phyloP scores from a whole-genome alignment of 139 green algal species.

The Coelastrella sp. region DNA sequence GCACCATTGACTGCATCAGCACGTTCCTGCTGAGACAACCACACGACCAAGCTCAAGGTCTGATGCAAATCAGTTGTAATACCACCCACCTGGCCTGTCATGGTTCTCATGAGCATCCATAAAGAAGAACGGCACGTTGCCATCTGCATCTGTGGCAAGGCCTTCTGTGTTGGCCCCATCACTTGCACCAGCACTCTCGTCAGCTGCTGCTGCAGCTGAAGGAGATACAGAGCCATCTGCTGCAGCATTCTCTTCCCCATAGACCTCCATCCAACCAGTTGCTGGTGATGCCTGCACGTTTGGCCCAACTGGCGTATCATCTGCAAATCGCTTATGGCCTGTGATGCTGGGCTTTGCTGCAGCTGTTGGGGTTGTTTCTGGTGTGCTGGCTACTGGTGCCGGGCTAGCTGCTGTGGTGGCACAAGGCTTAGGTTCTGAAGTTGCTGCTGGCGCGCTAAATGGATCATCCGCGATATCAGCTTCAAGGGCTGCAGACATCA shows the following conservation, averaged over 20 bases:
- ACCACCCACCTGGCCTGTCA: slow-evolving; percentile 61
- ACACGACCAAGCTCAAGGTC: no score
- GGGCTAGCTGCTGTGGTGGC: neutral
- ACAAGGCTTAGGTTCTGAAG: neutral
- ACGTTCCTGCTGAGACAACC: no score
- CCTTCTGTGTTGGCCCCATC: slow-evolving; percentile 1
- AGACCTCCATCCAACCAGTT: slow-evolving; percentile 75
- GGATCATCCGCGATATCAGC: slow-evolving; percentile 8
- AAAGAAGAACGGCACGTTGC: slow-evolving; percentile 90
- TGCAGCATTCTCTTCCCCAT: slow-evolving; percentile 25
- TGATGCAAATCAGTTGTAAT: neutral
- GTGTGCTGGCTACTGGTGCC: neutral
- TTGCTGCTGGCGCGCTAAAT: neutral
- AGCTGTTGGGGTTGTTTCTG: neutral
- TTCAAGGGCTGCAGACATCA: neutral
- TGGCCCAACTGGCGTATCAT: slow-evolving; percentile 48
- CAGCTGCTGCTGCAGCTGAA: slow-evolving; percentile 1
- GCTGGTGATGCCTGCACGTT: slow-evolving; percentile 48
- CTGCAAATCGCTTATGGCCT: slow-evolving; percentile 32
- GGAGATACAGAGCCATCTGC: neutral
- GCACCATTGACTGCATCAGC: no score
- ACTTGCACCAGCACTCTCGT: neutral
- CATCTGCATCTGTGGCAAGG: slow-evolving; percentile 77
- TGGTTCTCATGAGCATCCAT: slow-evolving; percentile 93
- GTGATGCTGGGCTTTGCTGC: neutral